A percentile compares a stretch with the other conserved stretches of the same genome.
Conservation (phyloP, 2,329 filamentous ascomycete species). For the Cadophora sp. region DNA sequence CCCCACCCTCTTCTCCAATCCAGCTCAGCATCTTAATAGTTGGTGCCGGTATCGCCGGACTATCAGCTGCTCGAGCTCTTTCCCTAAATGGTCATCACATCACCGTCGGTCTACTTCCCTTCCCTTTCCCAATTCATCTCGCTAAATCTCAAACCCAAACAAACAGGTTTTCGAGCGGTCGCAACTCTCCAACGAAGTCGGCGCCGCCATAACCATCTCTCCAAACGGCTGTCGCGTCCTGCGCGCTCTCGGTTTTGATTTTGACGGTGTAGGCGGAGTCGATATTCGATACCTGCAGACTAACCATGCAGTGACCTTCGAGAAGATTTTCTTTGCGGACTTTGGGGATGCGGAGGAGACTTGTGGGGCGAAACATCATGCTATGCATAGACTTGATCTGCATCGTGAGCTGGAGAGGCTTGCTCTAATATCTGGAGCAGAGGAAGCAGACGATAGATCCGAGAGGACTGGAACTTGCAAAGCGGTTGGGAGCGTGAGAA, state of each 20-base stretch:
- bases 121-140: background rate
- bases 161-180: conserved; percentile 48
- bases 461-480: background rate
- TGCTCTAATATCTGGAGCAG: background rate
- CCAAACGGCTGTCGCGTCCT: conserved; percentile 49
- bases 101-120: background rate
- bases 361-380: background rate
- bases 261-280: conserved; percentile 1
- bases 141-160: background rate
- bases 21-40: background rate
- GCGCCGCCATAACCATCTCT: conserved; percentile 49
- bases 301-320: background rate
- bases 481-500: background rate
- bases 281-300: background rate
- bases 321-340: background rate
- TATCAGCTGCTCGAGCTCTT: background rate
- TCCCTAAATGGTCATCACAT: background rate
- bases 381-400: conserved; percentile 11
- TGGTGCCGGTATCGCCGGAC: background rate
- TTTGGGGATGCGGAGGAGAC: conserved; percentile 3
- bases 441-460: background rate
- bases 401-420: background rate
- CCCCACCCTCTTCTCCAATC: background rate
- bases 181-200: conserved; percentile 46
- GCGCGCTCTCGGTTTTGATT: conserved; percentile 47